These are phyloP conservation scores for Apiospora kogelbergensis DNA, from an alignment of 2,329 filamentous ascomycete genomes.

Conservation along the genomic window DNA sequence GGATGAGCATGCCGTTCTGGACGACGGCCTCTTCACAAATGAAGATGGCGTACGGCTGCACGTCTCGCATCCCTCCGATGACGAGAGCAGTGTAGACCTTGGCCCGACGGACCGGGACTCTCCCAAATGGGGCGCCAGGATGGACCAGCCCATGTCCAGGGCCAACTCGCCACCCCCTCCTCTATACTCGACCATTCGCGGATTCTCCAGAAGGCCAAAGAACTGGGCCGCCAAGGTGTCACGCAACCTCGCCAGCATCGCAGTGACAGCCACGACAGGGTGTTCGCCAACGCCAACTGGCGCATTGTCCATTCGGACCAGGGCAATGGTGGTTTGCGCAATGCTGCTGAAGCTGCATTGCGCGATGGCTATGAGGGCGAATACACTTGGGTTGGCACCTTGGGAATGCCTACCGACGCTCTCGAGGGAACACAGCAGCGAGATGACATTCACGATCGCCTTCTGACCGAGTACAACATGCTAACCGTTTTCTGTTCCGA, in stretches of 20 bases:
- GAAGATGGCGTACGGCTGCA: slow-evolving; percentile 59
- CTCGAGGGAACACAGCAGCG: slow-evolving; percentile 73
- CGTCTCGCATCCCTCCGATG: slow-evolving; percentile 38
- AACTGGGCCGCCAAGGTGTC: slow-evolving; percentile 57
- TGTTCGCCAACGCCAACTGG: slow-evolving; percentile 80
- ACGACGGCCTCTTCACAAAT: slow-evolving; percentile 52
- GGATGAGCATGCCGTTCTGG: slow-evolving; percentile 35
- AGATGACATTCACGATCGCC: slow-evolving; percentile 77
- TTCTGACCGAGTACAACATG: slow-evolving; percentile 80
- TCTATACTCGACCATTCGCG: slow-evolving; percentile 70
- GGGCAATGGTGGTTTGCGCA: slow-evolving; percentile 88
- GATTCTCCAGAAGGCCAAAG: slow-evolving; percentile 56
- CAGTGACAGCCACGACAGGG: slow-evolving; percentile 65
- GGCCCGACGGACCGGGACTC: slow-evolving; percentile 71
- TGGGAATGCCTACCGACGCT: slow-evolving; percentile 92
- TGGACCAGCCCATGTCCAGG: slow-evolving; percentile 77
- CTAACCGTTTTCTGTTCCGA: slow-evolving; percentile 84
- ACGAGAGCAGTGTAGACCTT: slow-evolving; percentile 34
- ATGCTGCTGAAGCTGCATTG: slow-evolving; percentile 77
- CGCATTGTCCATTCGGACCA: slow-evolving; percentile 81
- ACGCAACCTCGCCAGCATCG: slow-evolving; percentile 53
- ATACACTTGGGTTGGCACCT: slow-evolving; percentile 85
- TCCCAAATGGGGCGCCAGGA: slow-evolving; percentile 72
- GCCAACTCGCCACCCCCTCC: slow-evolving; percentile 71
- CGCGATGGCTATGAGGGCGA: slow-evolving; percentile 69